Percentiles rank a stretch among this genome's conserved stretches.
phyloP scores from a whole-genome alignment of 345 rosid genomes.

The Gossypium longicalyx region DNA sequence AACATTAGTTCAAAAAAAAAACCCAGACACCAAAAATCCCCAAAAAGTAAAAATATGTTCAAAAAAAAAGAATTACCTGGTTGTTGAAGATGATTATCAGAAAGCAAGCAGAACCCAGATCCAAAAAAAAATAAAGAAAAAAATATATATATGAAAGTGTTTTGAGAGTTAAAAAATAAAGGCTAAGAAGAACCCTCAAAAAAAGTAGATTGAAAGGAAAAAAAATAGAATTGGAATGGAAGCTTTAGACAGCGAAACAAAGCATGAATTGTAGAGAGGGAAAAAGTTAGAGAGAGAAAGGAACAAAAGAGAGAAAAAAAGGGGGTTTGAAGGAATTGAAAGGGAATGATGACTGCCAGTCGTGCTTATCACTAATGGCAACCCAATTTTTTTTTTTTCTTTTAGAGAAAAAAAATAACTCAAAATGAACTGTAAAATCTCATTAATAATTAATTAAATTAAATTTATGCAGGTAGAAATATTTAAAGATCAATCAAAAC shows the following conservation, averaged over 20 bases:
- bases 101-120: constrained; percentile 40
- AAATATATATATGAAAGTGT: background rate
- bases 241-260: constrained; percentile 28
- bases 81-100: constrained; percentile 21
- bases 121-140: constrained; percentile 31
- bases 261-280: constrained; percentile 26
- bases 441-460: constrained; percentile 14
- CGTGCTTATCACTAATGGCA: constrained; percentile 96
- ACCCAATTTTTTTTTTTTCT: constrained; percentile 4
- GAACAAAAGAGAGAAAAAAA: constrained; percentile 6
- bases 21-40: constrained; percentile 17
- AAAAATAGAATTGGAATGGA: constrained; percentile 24
- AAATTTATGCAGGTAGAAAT: background rate
- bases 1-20: constrained; percentile 2
- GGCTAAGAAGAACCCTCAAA: constrained; percentile 23
- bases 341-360: constrained; percentile 91
- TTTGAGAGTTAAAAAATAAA: constrained; percentile 18
- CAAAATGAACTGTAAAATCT: constrained; percentile 24
- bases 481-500: constrained; percentile 1
- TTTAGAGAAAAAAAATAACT: background rate
- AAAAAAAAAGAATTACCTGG: constrained; percentile 26
- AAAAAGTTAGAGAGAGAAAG: constrained; percentile 28
- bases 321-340: constrained; percentile 29
- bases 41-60: background rate
- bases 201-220: constrained; percentile 15